Evolutionary conservation across 2,329 filamentous ascomycete genomes (phyloP).

Genomic region (Aspergillus caelatus): DNA sequence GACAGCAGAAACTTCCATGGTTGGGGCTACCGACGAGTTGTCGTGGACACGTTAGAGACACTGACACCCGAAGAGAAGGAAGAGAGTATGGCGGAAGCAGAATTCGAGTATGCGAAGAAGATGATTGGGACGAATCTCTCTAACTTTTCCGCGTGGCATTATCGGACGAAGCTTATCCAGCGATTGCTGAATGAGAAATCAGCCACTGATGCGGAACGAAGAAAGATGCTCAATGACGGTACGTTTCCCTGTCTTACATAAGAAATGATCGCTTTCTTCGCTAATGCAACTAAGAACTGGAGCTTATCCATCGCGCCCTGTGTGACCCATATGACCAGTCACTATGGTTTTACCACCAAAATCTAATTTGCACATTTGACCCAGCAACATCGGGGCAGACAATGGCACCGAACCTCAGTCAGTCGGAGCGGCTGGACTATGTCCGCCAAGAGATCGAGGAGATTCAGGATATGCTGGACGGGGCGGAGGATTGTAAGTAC

Average conservation of each 20-base stretch:
- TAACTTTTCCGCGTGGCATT: slow-evolving; percentile 98
- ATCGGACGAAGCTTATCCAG: slow-evolving; percentile 80
- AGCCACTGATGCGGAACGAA: slow-evolving; percentile 65
- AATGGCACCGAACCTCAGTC: slow-evolving; percentile 66
- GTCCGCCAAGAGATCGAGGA: slow-evolving; percentile 72
- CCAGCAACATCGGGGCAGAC: slow-evolving; percentile 54
- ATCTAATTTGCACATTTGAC: slow-evolving; percentile 71
- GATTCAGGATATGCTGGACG: slow-evolving; percentile 67
- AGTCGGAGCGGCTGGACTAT: slow-evolving; percentile 65
- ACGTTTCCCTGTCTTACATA: slow-evolving; percentile 20
- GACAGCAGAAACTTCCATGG: slow-evolving; percentile 95
- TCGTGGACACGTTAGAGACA: slow-evolving; percentile 76
- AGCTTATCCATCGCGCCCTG: slow-evolving; percentile 73
- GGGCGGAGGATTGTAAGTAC: slow-evolving; percentile 77
- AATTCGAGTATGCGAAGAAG: slow-evolving; percentile 87
- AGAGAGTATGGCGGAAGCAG: slow-evolving; percentile 70
- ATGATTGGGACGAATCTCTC: slow-evolving; percentile 86
- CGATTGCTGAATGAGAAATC: slow-evolving; percentile 71
- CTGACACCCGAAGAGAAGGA: slow-evolving; percentile 37
- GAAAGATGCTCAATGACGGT: slow-evolving; percentile 73
- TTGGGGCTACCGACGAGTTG: slow-evolving; percentile 84
- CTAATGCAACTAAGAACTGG: slow-evolving; percentile 61
- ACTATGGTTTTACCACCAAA: slow-evolving; percentile 96
- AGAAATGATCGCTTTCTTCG: neutral
- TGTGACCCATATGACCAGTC: slow-evolving; percentile 95